Percentiles rank a stretch among this genome's conserved stretches.
These are phyloP conservation scores for Caryopteris hybrid DNA, from an alignment of 305 asterid genomes.

Conservation along the genomic window DNA sequence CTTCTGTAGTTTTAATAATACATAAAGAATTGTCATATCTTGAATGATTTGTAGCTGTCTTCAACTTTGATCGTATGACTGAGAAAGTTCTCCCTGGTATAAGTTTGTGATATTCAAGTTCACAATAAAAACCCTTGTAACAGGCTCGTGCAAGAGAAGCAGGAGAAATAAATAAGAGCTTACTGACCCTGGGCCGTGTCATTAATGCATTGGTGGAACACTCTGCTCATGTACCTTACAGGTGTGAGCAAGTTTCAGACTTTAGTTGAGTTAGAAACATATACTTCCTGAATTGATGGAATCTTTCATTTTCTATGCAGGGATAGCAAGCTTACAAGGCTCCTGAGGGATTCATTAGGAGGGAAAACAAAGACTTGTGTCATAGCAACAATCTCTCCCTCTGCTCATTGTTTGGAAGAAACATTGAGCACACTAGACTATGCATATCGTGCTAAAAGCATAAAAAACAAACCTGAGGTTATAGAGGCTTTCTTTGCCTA, in stretches of 20 bases:
- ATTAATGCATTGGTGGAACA: constrained; percentile 81
- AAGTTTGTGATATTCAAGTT: neutral
- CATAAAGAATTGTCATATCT: neutral
- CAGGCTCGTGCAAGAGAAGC: constrained; percentile 96
- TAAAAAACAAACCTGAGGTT: constrained; percentile 87
- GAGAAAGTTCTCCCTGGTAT: neutral
- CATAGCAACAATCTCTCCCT: constrained; percentile 80
- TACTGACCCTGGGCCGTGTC: constrained; percentile 80
- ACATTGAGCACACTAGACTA: constrained; percentile 80
- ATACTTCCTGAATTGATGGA: constrained; percentile 4
- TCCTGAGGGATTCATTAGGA: constrained; percentile 79
- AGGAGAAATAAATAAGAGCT: constrained; percentile 87
- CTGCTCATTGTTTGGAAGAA: constrained; percentile 69
- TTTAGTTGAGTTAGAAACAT: constrained; percentile 4
- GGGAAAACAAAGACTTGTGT: constrained; percentile 89
- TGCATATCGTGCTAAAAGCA: constrained; percentile 84
- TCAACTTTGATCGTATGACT: neutral
- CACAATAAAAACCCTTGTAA: neutral
- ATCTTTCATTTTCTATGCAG: constrained; percentile 28
- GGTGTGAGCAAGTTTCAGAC: constrained; percentile 35
- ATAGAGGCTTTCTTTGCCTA: constrained; percentile 6
- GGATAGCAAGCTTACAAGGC: constrained; percentile 90
- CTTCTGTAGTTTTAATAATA: neutral
- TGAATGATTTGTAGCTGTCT: neutral
- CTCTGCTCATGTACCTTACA: constrained; percentile 77